These are phyloP conservation scores for Fonsecaea erecta DNA, from an alignment of 2,329 filamentous ascomycete species.

Conservation along the genomic window DNA sequence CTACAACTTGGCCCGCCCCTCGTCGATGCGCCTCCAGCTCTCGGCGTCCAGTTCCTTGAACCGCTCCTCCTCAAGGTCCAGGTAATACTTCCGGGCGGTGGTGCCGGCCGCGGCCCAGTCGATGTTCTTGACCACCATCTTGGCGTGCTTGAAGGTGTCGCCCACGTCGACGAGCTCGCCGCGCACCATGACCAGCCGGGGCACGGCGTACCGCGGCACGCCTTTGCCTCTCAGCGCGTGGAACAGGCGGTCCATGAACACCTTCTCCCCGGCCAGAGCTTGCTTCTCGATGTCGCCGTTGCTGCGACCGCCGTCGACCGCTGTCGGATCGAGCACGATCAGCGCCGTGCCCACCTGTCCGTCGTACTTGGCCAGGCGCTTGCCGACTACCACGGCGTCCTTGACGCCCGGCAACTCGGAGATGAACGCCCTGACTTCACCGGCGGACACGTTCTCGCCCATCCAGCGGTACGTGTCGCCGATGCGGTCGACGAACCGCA, in stretches of 20 bases:
- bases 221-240: conserved; percentile 49
- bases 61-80: conserved; percentile 44
- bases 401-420: conserved; percentile 67
- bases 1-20: conserved; percentile 51
- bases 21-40: conserved; percentile 50
- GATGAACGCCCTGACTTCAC: conserved; percentile 75
- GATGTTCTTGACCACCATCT: conserved; percentile 50
- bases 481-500: conserved; percentile 74
- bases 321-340: conserved; percentile 49
- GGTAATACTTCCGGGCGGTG: conserved; percentile 48
- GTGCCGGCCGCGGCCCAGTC: conserved; percentile 46
- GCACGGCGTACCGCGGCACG: conserved; percentile 53
- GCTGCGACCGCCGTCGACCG: conserved; percentile 27
- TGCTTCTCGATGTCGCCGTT: not conserved
- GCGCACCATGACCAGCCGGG: conserved; percentile 53
- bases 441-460: conserved; percentile 80
- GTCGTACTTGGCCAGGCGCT: conserved; percentile 51
- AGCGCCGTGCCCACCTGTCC: conserved; percentile 55
- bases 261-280: conserved; percentile 29
- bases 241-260: conserved; percentile 48
- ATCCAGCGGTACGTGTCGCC: conserved; percentile 65
- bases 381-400: conserved; percentile 84
- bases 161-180: conserved; percentile 52
- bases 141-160: conserved; percentile 58
- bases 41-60: conserved; percentile 47